phyloP scores from a whole-genome alignment of 768 basidiomycete genomes.

The Krasilnikovozyma curviuscula region DNA sequence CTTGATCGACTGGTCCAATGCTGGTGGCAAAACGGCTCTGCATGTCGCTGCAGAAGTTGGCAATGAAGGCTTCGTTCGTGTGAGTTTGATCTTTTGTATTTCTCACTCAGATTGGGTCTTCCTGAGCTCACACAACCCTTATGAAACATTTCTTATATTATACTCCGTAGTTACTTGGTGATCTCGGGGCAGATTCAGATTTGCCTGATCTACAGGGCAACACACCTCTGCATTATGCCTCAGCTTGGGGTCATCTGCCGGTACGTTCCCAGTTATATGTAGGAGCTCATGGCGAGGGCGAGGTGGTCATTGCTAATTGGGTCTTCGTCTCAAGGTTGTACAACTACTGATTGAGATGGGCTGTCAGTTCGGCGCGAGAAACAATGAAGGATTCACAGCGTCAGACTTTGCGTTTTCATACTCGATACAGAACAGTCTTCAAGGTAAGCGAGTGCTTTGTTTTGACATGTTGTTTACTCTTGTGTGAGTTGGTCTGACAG shows the following conservation, averaged over 20 bases:
- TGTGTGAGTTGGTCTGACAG: no score
- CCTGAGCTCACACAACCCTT: background rate
- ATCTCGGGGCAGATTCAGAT: slow-evolving; percentile 75
- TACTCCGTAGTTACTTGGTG: slow-evolving; percentile 58
- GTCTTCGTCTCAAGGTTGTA: slow-evolving; percentile 33
- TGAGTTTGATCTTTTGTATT: slow-evolving; percentile 28
- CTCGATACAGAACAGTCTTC: no score
- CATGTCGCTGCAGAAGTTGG: slow-evolving; percentile 76
- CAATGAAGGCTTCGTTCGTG: slow-evolving; percentile 71
- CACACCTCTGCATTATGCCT: slow-evolving; percentile 62
- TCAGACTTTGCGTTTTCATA: slow-evolving; percentile 88
- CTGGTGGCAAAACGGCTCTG: slow-evolving; percentile 70
- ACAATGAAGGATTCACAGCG: slow-evolving; percentile 79
- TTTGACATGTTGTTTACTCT: no score
- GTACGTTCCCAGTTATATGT: background rate
- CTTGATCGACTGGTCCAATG: slow-evolving; percentile 81
- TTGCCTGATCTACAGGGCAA: slow-evolving; percentile 81
- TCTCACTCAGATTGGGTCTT: background rate
- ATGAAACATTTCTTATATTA: background rate
- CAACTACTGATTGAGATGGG: slow-evolving; percentile 75
- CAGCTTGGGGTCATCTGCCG: slow-evolving; percentile 28
- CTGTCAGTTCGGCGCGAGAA: slow-evolving; percentile 60
- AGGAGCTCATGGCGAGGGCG: background rate
- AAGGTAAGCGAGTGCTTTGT: no score
- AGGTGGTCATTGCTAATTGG: background rate